Evolutionary conservation across 768 basidiomycete genomes (phyloP).

Genomic region (Podaxis sp.): DNA sequence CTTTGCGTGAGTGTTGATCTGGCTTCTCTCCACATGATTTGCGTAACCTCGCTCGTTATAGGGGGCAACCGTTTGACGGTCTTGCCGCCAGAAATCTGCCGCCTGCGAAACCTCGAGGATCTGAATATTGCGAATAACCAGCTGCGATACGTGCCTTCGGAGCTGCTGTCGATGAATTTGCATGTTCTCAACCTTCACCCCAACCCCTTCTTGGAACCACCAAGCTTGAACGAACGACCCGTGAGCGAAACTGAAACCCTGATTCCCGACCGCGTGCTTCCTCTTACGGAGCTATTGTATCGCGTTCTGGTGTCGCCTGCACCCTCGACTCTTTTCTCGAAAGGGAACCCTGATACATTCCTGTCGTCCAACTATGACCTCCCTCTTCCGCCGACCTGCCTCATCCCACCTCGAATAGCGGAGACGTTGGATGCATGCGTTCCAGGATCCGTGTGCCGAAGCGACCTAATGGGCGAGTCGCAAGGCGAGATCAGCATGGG

Average conservation of each 20-base stretch:
- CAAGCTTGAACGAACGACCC: slow-evolving; percentile 13
- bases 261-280: slow-evolving; percentile 20
- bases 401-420: slow-evolving; percentile 26
- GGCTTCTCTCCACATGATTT: background rate
- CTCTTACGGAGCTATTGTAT: slow-evolving; percentile 29
- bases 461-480: slow-evolving; percentile 18
- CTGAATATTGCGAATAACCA: slow-evolving; percentile 61
- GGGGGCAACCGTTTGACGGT: slow-evolving; percentile 52
- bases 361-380: slow-evolving; percentile 25
- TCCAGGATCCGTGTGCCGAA: slow-evolving; percentile 29
- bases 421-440: slow-evolving; percentile 30
- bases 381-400: slow-evolving; percentile 24
- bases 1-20: slow-evolving; percentile 46
- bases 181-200: slow-evolving; percentile 42
- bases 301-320: slow-evolving; percentile 30
- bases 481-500: slow-evolving; percentile 33
- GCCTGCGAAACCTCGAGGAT: slow-evolving; percentile 47
- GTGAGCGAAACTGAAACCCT: slow-evolving; percentile 22
- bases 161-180: slow-evolving; percentile 55
- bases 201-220: slow-evolving; percentile 51
- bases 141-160: slow-evolving; percentile 57
- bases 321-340: slow-evolving; percentile 9
- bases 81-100: slow-evolving; percentile 61
- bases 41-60: slow-evolving; percentile 26
- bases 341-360: slow-evolving; percentile 11